A percentile compares a stretch with the other conserved stretches of the same genome.
Evolutionary conservation across 1,284 basidiomycete species (phyloP).

Genomic region (Fomitiporia mediterranea): DNA sequence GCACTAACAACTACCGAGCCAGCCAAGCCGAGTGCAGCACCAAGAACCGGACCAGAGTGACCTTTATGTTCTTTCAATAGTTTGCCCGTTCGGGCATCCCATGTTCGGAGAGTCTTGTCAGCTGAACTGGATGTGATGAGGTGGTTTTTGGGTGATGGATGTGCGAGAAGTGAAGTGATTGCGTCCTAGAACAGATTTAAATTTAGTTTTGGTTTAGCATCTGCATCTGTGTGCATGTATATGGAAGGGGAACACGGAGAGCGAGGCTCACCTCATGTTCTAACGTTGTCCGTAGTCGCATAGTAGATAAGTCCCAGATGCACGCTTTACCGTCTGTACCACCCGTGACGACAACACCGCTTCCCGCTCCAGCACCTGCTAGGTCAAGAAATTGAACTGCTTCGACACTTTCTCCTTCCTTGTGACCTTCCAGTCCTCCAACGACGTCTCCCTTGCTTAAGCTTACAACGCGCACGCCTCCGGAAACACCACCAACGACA

Average conservation of each 20-base stretch:
- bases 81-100: slow-evolving; percentile 87
- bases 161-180: slow-evolving; percentile 75
- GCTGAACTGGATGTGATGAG: slow-evolving; percentile 81
- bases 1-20: slow-evolving; percentile 75
- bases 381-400: slow-evolving; percentile 84
- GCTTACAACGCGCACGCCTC: slow-evolving; percentile 81
- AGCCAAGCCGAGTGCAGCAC: slow-evolving; percentile 64
- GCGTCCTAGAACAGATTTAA: slow-evolving; percentile 57
- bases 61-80: slow-evolving; percentile 80
- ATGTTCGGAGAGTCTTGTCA: slow-evolving; percentile 83
- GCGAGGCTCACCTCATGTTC: slow-evolving; percentile 64
- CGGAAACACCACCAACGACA: slow-evolving; percentile 83
- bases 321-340: slow-evolving; percentile 93
- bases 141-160: slow-evolving; percentile 69
- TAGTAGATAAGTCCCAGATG: slow-evolving; percentile 90
- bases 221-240: no score
- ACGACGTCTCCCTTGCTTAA: slow-evolving; percentile 85
- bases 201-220: background rate
- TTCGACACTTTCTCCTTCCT: slow-evolving; percentile 88
- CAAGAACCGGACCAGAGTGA: slow-evolving; percentile 78
- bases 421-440: slow-evolving; percentile 76
- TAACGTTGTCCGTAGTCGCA: slow-evolving; percentile 74
- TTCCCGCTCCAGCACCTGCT: slow-evolving; percentile 43
- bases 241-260: background rate
- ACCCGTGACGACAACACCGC: slow-evolving; percentile 77